These are phyloP conservation scores for Mucor sp. DNA, from an alignment of 371 early-diverging fungal species.

Conservation along the genomic window DNA sequence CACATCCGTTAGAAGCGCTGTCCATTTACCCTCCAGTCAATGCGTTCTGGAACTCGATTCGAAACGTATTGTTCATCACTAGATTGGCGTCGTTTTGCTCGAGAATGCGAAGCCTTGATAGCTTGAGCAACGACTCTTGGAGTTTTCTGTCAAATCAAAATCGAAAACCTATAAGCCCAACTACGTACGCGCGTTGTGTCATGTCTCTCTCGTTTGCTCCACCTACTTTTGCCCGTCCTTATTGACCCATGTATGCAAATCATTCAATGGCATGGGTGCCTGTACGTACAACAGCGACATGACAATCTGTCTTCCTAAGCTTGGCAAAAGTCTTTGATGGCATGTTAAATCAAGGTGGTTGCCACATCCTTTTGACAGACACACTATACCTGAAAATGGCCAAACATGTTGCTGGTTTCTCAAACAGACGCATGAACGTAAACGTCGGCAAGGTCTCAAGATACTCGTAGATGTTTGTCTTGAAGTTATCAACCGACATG, in stretches of 20 bases:
- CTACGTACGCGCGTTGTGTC: neutral
- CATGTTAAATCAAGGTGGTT: neutral
- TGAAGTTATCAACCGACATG: slow-evolving; percentile 59
- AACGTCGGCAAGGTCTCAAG: slow-evolving; percentile 77
- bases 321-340: slow-evolving; percentile 70
- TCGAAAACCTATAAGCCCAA: neutral
- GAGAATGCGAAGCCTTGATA: slow-evolving; percentile 71
- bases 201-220: neutral
- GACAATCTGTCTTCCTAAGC: slow-evolving; percentile 87
- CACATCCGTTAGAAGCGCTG: neutral
- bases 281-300: slow-evolving; percentile 87
- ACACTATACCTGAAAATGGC: slow-evolving; percentile 81
- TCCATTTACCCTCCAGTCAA: slow-evolving; percentile 83
- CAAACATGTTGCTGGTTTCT: slow-evolving; percentile 91
- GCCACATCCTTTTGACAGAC: neutral
- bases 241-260: slow-evolving; percentile 73
- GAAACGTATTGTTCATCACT: slow-evolving; percentile 71
- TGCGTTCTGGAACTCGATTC: slow-evolving; percentile 80
- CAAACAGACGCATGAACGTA: slow-evolving; percentile 78
- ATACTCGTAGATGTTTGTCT: slow-evolving; percentile 77
- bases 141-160: slow-evolving; percentile 44
- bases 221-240: slow-evolving; percentile 55
- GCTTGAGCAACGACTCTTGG: slow-evolving; percentile 62
- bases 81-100: slow-evolving; percentile 47
- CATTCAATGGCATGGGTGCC: slow-evolving; percentile 56